These are phyloP conservation scores for Trichoderma hamatum DNA, from an alignment of 2,329 filamentous ascomycete species.

Conservation along the genomic window DNA sequence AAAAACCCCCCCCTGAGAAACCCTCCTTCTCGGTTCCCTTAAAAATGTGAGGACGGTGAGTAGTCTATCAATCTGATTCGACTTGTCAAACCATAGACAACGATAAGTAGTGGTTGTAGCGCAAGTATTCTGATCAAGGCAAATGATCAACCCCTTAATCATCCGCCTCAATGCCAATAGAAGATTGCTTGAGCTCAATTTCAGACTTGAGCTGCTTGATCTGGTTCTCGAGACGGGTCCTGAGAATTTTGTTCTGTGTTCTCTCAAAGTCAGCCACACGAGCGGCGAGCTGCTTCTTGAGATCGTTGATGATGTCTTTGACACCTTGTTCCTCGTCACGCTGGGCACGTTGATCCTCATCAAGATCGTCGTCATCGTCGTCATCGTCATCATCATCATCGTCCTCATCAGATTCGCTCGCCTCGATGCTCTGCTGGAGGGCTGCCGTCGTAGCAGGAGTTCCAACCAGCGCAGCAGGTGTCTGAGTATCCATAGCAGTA, in stretches of 20 bases:
- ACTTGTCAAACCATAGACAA: neutral
- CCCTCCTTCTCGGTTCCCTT: too few species aligned
- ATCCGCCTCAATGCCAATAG: conserved; percentile 47
- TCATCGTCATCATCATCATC: conserved; percentile 50
- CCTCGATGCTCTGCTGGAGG: conserved; percentile 51
- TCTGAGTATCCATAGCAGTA: conserved; percentile 49
- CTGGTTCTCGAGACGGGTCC: conserved; percentile 52
- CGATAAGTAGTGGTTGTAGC: too few species aligned
- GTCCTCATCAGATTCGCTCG: conserved; percentile 45
- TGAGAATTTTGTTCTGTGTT: conserved; percentile 52
- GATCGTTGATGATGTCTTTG: conserved; percentile 56
- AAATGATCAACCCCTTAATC: conserved; percentile 33
- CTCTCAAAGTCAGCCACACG: conserved; percentile 50
- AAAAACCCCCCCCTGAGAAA: neutral
- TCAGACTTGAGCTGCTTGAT: conserved; percentile 53
- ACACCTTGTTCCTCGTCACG: conserved; percentile 57
- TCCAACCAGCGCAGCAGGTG: conserved; percentile 49
- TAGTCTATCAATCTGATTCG: neutral
- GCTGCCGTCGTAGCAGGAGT: conserved; percentile 45
- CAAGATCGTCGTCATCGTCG: conserved; percentile 49
- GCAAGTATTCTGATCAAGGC: neutral
- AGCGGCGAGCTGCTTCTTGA: conserved; percentile 54
- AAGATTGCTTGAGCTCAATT: conserved; percentile 50
- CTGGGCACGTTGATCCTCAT: conserved; percentile 56
- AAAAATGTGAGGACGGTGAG: neutral